Percentiles rank a stretch among this genome's conserved stretches.
Evolutionary conservation across 2,329 filamentous ascomycete genomes (phyloP).

Genomic region (Tolypocladium album): DNA sequence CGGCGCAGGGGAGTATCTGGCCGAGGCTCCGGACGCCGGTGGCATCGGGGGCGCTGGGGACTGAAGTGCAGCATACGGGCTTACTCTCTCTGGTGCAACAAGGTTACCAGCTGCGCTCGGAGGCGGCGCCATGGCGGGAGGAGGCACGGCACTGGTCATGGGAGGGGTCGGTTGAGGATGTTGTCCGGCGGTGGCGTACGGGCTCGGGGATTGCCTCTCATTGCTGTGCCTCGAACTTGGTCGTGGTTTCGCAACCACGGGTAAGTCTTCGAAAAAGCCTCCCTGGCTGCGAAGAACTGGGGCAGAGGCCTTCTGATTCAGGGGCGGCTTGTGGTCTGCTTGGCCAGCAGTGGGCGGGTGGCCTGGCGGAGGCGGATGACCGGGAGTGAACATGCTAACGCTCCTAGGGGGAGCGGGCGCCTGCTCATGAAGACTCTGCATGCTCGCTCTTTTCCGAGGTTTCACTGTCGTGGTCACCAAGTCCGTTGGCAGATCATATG

Average conservation of each 20-base stretch:
- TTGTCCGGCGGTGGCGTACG: slow-evolving; percentile 3
- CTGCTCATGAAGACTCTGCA: slow-evolving; percentile 38
- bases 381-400: slow-evolving; percentile 41
- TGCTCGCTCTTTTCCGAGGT: slow-evolving; percentile 53
- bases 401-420: slow-evolving; percentile 47
- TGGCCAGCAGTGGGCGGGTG: slow-evolving; percentile 14
- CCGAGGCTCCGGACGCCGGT: slow-evolving; percentile 22
- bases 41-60: slow-evolving; percentile 20
- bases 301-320: slow-evolving; percentile 21
- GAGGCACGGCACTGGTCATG: slow-evolving; percentile 12
- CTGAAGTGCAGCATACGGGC: slow-evolving; percentile 41
- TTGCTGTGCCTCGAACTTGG: slow-evolving; percentile 45
- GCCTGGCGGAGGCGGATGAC: slow-evolving; percentile 9
- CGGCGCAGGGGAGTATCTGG: slow-evolving; percentile 54
- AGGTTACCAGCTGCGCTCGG: slow-evolving; percentile 25
- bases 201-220: slow-evolving; percentile 28
- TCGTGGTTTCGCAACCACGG: slow-evolving; percentile 50
- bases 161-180: slow-evolving; percentile 11
- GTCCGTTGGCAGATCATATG: slow-evolving; percentile 90
- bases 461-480: slow-evolving; percentile 46
- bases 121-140: slow-evolving; percentile 12
- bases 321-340: slow-evolving; percentile 18
- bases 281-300: slow-evolving; percentile 28
- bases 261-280: slow-evolving; percentile 72
- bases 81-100: slow-evolving; percentile 41